Evolutionary conservation across 2,329 filamentous ascomycete species (phyloP), one percentile per base, ranked within the genome.

Genomic region (Aspergillus sp.): DNA sequence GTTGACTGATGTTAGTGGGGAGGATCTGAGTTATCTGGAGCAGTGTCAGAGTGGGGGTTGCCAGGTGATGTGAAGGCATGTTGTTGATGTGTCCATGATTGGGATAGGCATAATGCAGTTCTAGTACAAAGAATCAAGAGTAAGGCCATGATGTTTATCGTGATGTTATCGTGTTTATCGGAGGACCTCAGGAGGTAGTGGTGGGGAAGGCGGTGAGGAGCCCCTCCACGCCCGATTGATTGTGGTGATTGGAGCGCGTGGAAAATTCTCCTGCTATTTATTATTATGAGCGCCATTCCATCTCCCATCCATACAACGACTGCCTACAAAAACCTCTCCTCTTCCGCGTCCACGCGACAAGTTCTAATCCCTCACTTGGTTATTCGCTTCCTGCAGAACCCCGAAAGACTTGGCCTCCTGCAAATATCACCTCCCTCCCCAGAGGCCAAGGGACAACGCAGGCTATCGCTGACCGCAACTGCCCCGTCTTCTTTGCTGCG

Each of bases 21-120:
- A 90, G 53, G 89, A 91, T 46, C 82, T 85, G 20, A 87, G 88
- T 0, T 96, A 95, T 69, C 72, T 96, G 64, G 89, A 93, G 50
- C 72, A 76, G 55, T 77, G 74, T 51, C 75, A 77, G 56, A 72
- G 71, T 56, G 76, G 64, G n/a, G 72, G 72, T 47, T 82, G 80
- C 60, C 55, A 51, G 33, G 54, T 81, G n/a, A 81, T 82, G 79
- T 82, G 68, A 69, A 8, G 11, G 35, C 35, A 11, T 38, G 14
- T 7, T 38, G 11, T 38, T 14, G 35, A 17, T n/a, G 33, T 35
- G 22, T 24, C 22, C 22, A 7, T 24, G 26, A 8, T 30, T 11
- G 26, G 10, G 26, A 30, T 11, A 8, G 26, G 26, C 26, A 4
- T 30, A 30, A 30, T 10, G 26, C 26, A 30, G 10, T 30, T 9